Base-by-base conservation (phyloP, 192 early-diverging fungal genomes). In the Backusella parvicylindrica region DNA sequence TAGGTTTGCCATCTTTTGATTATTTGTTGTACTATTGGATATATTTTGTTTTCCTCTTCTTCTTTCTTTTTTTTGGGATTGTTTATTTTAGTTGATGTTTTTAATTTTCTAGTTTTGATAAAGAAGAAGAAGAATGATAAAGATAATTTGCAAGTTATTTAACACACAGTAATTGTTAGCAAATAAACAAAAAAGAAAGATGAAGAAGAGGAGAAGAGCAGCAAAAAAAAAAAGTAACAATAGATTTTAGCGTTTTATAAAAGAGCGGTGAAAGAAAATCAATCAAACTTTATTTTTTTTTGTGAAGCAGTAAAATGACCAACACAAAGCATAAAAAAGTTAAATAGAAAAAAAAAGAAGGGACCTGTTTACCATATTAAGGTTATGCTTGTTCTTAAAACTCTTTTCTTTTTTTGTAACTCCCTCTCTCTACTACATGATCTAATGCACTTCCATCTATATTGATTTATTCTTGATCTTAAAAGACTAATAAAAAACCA, bases 1-100 rank as follows among this genome's bases (percentile, higher is more conserved):
- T 30, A 77, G 28, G 38, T 77, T 77, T 65, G 64, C 60, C 60
- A 77, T 77, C 63, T 68, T n/a, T 60, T 60, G 28, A 16, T 36
- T 33, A n/a, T 33, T 53, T 32, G 28, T 9, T 32, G n/a, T n/a
- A 15, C 28, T 64, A 6, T 31, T 66, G 18, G 9, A 28, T 60
- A 30, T 60, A 11, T 23, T 18, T 21, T 56, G 7, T 60, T 60
- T 60, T 60, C 53, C 23, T 60, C 53, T 60, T 26, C 53, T 60
- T n/a, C n/a, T n/a, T n/a, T n/a, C n/a, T n/a, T n/a, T n/a, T n/a
- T n/a, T 56, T 56, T 56, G 1, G 23, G 11, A 26, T 56, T 56
- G 21, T 26, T 11, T 12, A 21, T 21, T 56, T 12, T 56, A 12
- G 40, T 41, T 13, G 7, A 1, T 56, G 21, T 3, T 49, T 49